Evolutionary conservation across 192 early-diverging fungal species (phyloP), one percentile per base, ranked within the genome.

Genomic region (Linnemannia hyalina): DNA sequence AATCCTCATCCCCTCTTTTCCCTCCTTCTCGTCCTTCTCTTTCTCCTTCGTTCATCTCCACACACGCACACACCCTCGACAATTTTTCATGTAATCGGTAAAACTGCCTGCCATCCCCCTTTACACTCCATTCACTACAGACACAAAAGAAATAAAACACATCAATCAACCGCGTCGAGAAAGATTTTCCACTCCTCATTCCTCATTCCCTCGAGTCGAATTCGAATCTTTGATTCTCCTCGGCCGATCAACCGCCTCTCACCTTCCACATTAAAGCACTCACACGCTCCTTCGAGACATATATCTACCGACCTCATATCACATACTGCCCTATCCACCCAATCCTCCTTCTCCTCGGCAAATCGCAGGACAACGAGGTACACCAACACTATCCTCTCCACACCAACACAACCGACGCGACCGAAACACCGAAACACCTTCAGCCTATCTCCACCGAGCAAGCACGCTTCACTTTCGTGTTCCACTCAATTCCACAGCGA

Each of bases 31-130:
- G 68, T 68, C 47, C 49, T 63, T 29, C 44, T 32, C 63, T 9
- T 65, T 10, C 60, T 32, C n/a, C 55, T 26, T 23, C n/a, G 55
- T 7, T 65, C 60, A 32, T 32, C 32, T 26, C 26, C 29, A 52
- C 49, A 52, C 16, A 18, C 49, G 5, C 49, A 52, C 18, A 20
- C 49, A 46, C 49, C 16, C 49, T 52, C 49, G 18, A 18, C 49
- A 52, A 20, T 18, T 52, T 52, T 65, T 65, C 60, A 65, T 65
- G 60, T 32, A 65, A 65, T 65, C 29, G 60, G 60, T 65, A 65
- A 65, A 57, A 57, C 26, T 65, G 29, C 11, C 29, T 13, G 8
- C 29, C 60, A 32, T 26, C 15, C 29, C 16, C 29, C 29, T 4
- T 32, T 15, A 26, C 60, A 2, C 29, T 13, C 29, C 26, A 26